Percentiles rank a stretch among this genome's conserved stretches.
Evolutionary conservation across 2,329 filamentous ascomycete species (phyloP).

Genomic region (Bipolaris victoriae): DNA sequence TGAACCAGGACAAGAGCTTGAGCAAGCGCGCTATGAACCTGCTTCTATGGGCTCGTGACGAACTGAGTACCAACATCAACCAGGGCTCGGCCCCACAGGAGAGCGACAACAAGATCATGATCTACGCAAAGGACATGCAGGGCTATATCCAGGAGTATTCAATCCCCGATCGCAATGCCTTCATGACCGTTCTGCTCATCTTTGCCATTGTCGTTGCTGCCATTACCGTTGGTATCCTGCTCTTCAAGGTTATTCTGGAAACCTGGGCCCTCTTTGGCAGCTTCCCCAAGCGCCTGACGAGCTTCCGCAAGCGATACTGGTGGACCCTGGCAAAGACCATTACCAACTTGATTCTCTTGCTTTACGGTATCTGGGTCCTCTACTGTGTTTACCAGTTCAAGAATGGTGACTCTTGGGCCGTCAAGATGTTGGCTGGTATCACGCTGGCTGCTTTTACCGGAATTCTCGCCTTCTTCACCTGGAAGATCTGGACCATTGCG

Average conservation of each 20-base stretch:
- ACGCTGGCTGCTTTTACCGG: conserved; percentile 82
- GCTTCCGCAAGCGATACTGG: conserved; percentile 97
- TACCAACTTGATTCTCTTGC: conserved; percentile 84
- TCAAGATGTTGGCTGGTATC: conserved; percentile 80
- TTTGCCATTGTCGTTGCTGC: conserved; percentile 85
- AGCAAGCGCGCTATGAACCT: conserved; percentile 60
- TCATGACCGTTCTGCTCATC: conserved; percentile 91
- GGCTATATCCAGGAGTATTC: conserved; percentile 82
- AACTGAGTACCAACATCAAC: conserved; percentile 36
- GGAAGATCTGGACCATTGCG: conserved; percentile 80
- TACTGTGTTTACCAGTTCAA: conserved; percentile 98
- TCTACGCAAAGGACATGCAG: conserved; percentile 75
- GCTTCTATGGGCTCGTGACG: conserved; percentile 62
- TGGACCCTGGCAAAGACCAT: conserved; percentile 86
- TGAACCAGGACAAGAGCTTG: conserved; percentile 62
- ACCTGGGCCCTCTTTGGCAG: conserved; percentile 87
- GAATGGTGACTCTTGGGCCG: conserved; percentile 91
- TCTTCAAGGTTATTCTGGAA: conserved; percentile 91
- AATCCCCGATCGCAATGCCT: conserved; percentile 88
- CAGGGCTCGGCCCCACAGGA: conserved; percentile 48
- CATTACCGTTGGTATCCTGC: conserved; percentile 83
- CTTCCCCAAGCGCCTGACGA: conserved; percentile 78
- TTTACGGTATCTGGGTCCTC: conserved; percentile 94
- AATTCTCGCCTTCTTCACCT: conserved; percentile 81
- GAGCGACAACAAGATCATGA: conserved; percentile 55